Percentiles rank a stretch among this genome's conserved stretches.
phyloP scores from a whole-genome alignment of 2,329 filamentous ascomycete species.

The Paracoccidioides lutzii region DNA sequence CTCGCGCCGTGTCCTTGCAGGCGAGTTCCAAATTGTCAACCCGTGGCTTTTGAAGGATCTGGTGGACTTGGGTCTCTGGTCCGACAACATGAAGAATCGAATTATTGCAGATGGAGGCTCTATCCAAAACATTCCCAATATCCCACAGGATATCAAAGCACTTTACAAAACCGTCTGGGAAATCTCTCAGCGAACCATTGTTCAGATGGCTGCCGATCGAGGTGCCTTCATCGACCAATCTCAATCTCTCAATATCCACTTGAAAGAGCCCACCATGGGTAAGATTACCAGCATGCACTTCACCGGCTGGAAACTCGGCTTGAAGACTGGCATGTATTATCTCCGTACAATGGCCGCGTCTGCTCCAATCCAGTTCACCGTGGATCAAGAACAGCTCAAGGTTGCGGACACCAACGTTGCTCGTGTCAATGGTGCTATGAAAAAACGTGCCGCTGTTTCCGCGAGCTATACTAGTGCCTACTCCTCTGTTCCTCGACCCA shows the following conservation, averaged over 20 bases:
- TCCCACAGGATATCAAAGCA: conserved; percentile 86
- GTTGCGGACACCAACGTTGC: conserved; percentile 69
- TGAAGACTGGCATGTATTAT: conserved; percentile 99
- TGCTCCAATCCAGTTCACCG: conserved; percentile 96
- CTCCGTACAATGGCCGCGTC: conserved; percentile 94
- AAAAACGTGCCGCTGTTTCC: conserved; percentile 55
- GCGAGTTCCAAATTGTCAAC: conserved; percentile 99
- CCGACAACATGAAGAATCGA: conserved; percentile 99
- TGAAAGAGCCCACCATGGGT: conserved; percentile 98
- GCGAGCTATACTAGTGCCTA: conserved; percentile 46
- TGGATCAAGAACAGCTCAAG: conserved; percentile 90
- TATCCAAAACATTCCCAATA: conserved; percentile 93
- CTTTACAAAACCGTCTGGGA: conserved; percentile 99
- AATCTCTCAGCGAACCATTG: conserved; percentile 86
- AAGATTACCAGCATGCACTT: conserved; percentile 99
- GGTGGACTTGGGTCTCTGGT: conserved; percentile 96
- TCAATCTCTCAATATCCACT: conserved; percentile 97
- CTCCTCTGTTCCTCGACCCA: conserved; percentile 51
- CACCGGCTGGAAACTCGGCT: conserved; percentile 93
- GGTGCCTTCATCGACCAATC: conserved; percentile 99
- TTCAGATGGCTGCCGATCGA: conserved; percentile 97
- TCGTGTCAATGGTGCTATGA: conserved; percentile 44
- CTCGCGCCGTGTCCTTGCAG: conserved; percentile 90
- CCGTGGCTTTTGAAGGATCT: conserved; percentile 97
- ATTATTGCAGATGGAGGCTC: conserved; percentile 96